Base-by-base conservation (phyloP, 2,329 filamentous ascomycete genomes). In the Colletotrichum spinosum region DNA sequence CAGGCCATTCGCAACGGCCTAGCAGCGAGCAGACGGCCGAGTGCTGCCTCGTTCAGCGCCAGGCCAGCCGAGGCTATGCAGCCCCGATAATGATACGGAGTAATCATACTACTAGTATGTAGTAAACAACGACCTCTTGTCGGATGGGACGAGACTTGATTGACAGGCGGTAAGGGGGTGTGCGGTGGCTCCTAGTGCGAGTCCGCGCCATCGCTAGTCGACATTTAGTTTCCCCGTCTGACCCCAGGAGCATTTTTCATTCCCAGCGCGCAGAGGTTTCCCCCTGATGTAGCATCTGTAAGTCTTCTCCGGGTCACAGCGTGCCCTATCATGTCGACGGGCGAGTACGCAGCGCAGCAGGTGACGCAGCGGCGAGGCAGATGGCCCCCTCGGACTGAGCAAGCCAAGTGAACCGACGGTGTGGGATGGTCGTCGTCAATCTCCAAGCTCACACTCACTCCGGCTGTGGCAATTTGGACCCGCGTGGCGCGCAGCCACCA, bases 1-100 rank as follows among this genome's bases (percentile, higher is more conserved):
- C 62, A 65, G 62, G 62, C 51, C 51, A 60, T 65, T 49, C 44
- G 15, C 15, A 38, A 45, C n/a, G 45, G 25, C 35, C 15, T 60
- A 46, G 45, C 33, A 45, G 44, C 38, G n/a, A 41, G 34, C 13
- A 33, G 48, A 39, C 48, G 42, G 39, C 48, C 42, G 48, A n/a
- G 37, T 13, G 42, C 37, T 25, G 48, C 48, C 34, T 42, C 41
- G 17, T 49, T 8, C 33, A 44, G 56, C 56, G 37, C 39, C 15
- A 55, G 51, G 33, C 39, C 15, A 55, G 51, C 56, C 51, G 51
- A 60, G 56, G 56, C 38, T 48, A 45, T 56, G 52, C 52, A 51
- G 25, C 17, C 17, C 34, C 10, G 25, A 25, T 5, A 25, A 25
- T 25, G 25, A 25, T 25, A 25, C 25, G 25, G 17, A 17, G 17